Evolutionary conservation across 1,284 basidiomycete genomes (phyloP), one percentile per base, ranked within the genome.

Genomic region (Microstroma glucosiphilum): DNA sequence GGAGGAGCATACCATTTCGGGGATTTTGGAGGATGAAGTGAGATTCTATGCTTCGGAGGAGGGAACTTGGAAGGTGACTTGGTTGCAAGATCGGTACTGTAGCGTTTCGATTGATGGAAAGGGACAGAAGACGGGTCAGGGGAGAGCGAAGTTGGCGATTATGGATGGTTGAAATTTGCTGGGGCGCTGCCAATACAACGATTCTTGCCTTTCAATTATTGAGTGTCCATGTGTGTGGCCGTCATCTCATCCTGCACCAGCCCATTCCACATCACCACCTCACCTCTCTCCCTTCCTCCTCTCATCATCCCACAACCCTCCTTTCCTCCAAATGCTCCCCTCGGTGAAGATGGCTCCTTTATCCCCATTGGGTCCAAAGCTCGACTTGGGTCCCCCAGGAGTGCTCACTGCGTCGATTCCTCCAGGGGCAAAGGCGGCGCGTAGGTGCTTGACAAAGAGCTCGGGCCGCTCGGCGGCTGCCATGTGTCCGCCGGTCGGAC

Each of bases 31-130:
- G 8, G 83, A 86, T 19, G 86, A 87, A 73, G 96, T 94, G 79
- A 89, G 90, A 2, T 88, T 97, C 68, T 91, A 87, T 77, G 91
- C 91, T 8, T 88, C 90, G 2, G 80, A 90, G 57, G 91, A 94
- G 83, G 92, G 92, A 9, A 67, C 65, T 26, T 93, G 91, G 90
- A 90, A 88, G 13, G 89, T 97, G n/a, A 91, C 90, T 6, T 91
- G 88, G 61, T 87, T 94, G 60, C 85, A 88, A 21, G 91, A 94
- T 79, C 84, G 84, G 53, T 89, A 86, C 76, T 94, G 92, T 58
- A 72, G 70, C 43, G 73, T 76, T 19, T 40, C 21, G 13, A 54
- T 54, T 13, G 51, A 54, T 54, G 51, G 51, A 3, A 26, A 54
- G 19, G 43, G 43, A 12, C 43, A 21, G 12, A 17, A 48, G 43